Conservation (phyloP, 2,329 filamentous ascomycete genomes). For the Coniochaeta sp. region DNA sequence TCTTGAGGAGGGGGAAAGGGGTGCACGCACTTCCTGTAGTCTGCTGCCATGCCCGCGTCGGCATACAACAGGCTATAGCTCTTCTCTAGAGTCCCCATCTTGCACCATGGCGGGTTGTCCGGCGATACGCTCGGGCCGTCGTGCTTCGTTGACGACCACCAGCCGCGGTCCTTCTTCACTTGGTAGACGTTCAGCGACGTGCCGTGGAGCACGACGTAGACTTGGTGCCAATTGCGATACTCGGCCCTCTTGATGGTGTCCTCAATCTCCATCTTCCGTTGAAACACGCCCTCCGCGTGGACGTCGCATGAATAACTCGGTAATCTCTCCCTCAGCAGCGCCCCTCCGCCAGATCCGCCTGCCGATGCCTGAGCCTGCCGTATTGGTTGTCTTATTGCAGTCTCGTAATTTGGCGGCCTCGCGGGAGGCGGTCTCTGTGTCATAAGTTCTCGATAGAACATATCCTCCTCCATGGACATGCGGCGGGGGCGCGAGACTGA, state of each 20-base stretch:
- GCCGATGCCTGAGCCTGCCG: slow-evolving; percentile 6
- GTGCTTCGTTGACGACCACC: slow-evolving; percentile 36
- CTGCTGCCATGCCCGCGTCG: slow-evolving; percentile 66
- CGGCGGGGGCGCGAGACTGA: slow-evolving; percentile 24
- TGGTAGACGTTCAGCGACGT: slow-evolving; percentile 61
- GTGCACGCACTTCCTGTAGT: slow-evolving; percentile 57
- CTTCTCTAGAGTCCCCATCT: slow-evolving; percentile 49
- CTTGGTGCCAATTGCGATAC: slow-evolving; percentile 56
- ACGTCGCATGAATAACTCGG: slow-evolving; percentile 53
- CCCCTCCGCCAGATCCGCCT: slow-evolving; percentile 22
- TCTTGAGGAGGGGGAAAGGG: background rate
- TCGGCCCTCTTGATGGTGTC: slow-evolving; percentile 55
- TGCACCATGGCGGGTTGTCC: slow-evolving; percentile 44
- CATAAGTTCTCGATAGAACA: slow-evolving; percentile 46
- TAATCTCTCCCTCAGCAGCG: slow-evolving; percentile 20
- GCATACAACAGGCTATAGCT: slow-evolving; percentile 69
- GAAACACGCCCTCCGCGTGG: slow-evolving; percentile 48
- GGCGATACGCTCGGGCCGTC: slow-evolving; percentile 40
- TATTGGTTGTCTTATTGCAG: slow-evolving; percentile 17
- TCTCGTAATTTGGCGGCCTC: slow-evolving; percentile 39
- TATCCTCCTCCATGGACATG: slow-evolving; percentile 48
- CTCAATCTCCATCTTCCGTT: slow-evolving; percentile 59
- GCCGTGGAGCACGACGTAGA: slow-evolving; percentile 58
- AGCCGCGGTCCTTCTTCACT: slow-evolving; percentile 49
- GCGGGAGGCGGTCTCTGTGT: slow-evolving; percentile 32